These are phyloP conservation scores for Solanum hybrid DNA, from an alignment of 305 asterid species.

Conservation along the genomic window DNA sequence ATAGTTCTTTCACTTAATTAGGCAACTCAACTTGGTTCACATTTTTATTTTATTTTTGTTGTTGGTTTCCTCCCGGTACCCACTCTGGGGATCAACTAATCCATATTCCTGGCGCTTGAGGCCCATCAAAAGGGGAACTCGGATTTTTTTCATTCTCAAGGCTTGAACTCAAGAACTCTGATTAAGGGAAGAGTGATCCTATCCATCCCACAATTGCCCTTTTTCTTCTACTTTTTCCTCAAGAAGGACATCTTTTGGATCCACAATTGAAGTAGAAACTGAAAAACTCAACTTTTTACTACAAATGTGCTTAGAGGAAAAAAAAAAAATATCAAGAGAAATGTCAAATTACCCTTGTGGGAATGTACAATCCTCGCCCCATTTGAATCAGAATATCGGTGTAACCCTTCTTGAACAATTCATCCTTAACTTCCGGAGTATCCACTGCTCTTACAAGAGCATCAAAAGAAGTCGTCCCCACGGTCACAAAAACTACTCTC, in stretches of 20 bases:
- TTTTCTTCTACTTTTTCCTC: background rate
- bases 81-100: background rate
- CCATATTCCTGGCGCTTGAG: background rate
- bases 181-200: background rate
- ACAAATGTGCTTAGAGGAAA: background rate
- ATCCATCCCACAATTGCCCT: background rate
- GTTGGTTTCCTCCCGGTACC: background rate
- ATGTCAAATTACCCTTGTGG: constrained; percentile 47
- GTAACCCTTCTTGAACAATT: constrained; percentile 54
- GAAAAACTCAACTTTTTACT: background rate
- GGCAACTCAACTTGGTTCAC: background rate
- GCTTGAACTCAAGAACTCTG: background rate
- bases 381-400: constrained; percentile 72
- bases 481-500: constrained; percentile 69
- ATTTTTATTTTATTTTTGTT: background rate
- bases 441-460: constrained; percentile 74
- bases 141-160: background rate
- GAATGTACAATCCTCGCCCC: constrained; percentile 80
- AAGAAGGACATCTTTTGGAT: background rate
- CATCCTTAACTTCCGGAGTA: constrained; percentile 47
- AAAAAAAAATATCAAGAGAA: background rate
- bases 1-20: background rate
- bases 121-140: background rate
- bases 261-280: background rate
- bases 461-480: constrained; percentile 88